Percentiles rank a stretch among this genome's conserved stretches.
These are phyloP conservation scores for Amesomyces nigricolor DNA, from an alignment of 2,329 filamentous ascomycete species.

Conservation along the genomic window DNA sequence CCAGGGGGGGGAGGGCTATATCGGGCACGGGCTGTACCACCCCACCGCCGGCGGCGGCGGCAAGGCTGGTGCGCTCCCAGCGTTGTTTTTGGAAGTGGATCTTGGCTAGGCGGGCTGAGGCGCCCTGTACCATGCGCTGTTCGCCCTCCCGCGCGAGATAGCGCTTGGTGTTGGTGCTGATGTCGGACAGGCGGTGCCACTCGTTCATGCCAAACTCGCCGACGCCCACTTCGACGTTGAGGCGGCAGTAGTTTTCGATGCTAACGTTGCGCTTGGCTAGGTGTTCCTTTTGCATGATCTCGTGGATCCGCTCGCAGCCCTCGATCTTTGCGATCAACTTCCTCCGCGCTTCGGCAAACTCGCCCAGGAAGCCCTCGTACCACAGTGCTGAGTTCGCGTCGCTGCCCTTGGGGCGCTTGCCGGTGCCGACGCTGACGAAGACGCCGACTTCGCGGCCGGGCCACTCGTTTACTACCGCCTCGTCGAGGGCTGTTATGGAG, in stretches of 20 bases:
- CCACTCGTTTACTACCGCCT: constrained; percentile 90
- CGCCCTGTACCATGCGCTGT: constrained; percentile 69
- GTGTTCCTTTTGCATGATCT: constrained; percentile 75
- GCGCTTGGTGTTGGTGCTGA: constrained; percentile 82
- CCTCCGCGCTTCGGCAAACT: constrained; percentile 83
- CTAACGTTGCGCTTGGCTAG: constrained; percentile 73
- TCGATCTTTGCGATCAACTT: constrained; percentile 89
- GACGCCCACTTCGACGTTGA: constrained; percentile 96
- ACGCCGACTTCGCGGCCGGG: constrained; percentile 88
- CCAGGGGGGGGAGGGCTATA: constrained; percentile 44
- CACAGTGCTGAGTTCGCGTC: constrained; percentile 72
- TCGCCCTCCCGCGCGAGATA: constrained; percentile 72
- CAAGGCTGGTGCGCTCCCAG: constrained; percentile 46
- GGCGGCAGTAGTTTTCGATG: constrained; percentile 83
- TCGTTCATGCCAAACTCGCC: constrained; percentile 99
- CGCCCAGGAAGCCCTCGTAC: constrained; percentile 91
- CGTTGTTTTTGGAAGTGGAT: constrained; percentile 72
- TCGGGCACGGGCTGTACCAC: constrained; percentile 39
- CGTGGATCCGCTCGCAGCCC: constrained; percentile 85
- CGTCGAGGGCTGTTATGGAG: constrained; percentile 75
- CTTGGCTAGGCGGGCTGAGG: constrained; percentile 75
- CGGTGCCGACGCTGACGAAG: constrained; percentile 91
- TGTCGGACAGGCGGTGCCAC: constrained; percentile 89
- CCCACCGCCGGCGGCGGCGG: constrained; percentile 35
- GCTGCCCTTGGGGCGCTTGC: constrained; percentile 63